phyloP scores from a whole-genome alignment of 768 basidiomycete genomes.

The Rhizopogon vinicolor region DNA sequence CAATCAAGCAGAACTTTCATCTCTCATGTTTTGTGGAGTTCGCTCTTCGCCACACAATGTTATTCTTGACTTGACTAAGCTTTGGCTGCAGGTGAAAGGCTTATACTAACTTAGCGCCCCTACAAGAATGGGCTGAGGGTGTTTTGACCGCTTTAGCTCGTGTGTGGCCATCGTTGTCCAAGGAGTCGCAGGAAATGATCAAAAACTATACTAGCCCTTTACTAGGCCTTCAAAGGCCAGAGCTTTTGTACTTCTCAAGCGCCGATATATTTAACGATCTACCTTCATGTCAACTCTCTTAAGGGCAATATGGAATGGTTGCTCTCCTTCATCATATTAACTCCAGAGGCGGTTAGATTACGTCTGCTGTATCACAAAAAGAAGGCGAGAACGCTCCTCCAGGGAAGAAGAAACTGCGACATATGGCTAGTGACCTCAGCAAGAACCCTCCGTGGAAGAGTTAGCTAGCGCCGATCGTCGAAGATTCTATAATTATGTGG shows the following conservation, averaged over 20 bases:
- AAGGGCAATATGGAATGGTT: constrained; percentile 73
- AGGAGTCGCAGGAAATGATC: constrained; percentile 38
- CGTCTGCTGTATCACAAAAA: too few relatives aligned
- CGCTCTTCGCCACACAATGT: too few relatives aligned
- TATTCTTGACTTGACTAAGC: too few relatives aligned
- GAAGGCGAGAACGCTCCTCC: too few relatives aligned
- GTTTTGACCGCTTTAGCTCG: constrained; percentile 63
- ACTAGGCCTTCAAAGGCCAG: constrained; percentile 64
- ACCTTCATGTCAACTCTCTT: constrained; percentile 64
- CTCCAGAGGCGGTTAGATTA: too few relatives aligned
- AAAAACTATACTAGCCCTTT: constrained; percentile 32
- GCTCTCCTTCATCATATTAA: constrained; percentile 43
- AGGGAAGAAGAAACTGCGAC: constrained; percentile 31
- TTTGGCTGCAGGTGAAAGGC: too few relatives aligned
- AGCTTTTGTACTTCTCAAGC: constrained; percentile 77
- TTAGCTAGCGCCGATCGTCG: constrained; percentile 66
- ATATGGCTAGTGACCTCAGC: constrained; percentile 66
- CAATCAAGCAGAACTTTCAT: too few relatives aligned
- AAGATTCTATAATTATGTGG: constrained; percentile 55
- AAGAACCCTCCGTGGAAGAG: constrained; percentile 83
- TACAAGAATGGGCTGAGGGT: constrained; percentile 53
- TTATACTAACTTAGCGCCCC: too few relatives aligned
- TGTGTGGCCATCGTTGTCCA: constrained; percentile 64
- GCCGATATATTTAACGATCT: constrained; percentile 89
- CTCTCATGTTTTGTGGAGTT: too few relatives aligned